Base-by-base conservation (phyloP, 345 rosid genomes). In the Limnanthes douglasii region DNA sequence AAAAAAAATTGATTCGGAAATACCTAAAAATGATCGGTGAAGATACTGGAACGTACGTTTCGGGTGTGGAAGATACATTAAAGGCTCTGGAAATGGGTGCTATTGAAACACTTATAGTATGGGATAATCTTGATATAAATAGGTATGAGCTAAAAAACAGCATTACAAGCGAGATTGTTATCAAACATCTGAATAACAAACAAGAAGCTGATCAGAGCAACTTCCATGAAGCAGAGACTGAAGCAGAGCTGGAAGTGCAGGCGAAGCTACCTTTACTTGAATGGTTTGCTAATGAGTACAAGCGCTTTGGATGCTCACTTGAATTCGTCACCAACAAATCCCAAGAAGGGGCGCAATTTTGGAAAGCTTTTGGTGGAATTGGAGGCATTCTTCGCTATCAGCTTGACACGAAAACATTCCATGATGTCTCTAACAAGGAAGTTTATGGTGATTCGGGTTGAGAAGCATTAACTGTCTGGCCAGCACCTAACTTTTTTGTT, bases 341-440 rank as follows among this genome's bases (percentile, higher is more conserved):
- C 2, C 94, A 86, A 59, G 94, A 86, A 54, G 94, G 96, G 27
- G 79, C 93, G 22, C 93, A 79, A 59, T 84, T 84, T 59, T 84
- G 93, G 66, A 43, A 93, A 63, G 93, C 93, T 3, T 84, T 84
- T 41, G 95, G 93, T 34, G 95, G 95, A 36, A 79, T 84, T 24
- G 95, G 96, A 20, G 96, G 96, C 8, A 74, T 86, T 50, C 73
- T 86, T 1, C 80, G 96, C 26, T 86, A 81, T 69, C 92, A 81
- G 66, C 68, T 86, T 32, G 96, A 86, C 64, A 70, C 81, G 53
- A 64, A 86, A 57, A 59, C 83, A 7, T 86, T 74, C 31, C 86
- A 86, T 51, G 96, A 81, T 28, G 39, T 72, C 10, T 81, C 94
- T 12, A 81, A 75, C 48, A 68, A 63, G 38, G 94, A 66, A 39